A percentile compares a stretch with the other conserved stretches of the same genome.
Evolutionary conservation across 805 yeast genomes (phyloP).

Genomic region (Ogataea pignaliae): DNA sequence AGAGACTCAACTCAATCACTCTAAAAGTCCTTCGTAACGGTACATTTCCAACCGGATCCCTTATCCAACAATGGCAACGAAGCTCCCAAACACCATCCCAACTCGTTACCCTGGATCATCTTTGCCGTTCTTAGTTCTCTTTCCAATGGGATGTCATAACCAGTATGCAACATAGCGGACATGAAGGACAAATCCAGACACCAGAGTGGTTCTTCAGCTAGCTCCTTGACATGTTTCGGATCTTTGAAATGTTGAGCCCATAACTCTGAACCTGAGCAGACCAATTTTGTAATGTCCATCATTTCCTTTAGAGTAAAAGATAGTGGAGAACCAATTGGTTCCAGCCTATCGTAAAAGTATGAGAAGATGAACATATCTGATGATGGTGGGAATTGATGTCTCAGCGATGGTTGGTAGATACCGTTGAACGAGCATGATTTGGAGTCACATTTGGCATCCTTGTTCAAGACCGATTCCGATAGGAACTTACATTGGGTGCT

Average conservation of each 20-base stretch:
- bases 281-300: conserved; percentile 72
- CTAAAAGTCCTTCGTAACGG: conserved; percentile 29
- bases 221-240: conserved; percentile 60
- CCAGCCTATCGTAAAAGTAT: conserved; percentile 90
- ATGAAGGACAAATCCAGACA: conserved; percentile 90
- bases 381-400: conserved; percentile 63
- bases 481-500: conserved; percentile 83
- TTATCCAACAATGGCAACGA: conserved; percentile 82
- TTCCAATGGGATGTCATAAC: conserved; percentile 87
- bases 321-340: conserved; percentile 91
- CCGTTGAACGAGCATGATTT: conserved; percentile 96
- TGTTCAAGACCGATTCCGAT: conserved; percentile 78
- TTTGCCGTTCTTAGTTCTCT: conserved; percentile 92
- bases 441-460: conserved; percentile 68
- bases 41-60: conserved; percentile 68
- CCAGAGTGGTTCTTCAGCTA: conserved; percentile 85
- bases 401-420: conserved; percentile 91
- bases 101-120: conserved; percentile 81
- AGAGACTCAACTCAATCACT: background rate
- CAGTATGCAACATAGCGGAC: conserved; percentile 87
- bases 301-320: conserved; percentile 84
- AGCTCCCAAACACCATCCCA: conserved; percentile 99
- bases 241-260: conserved; percentile 69
- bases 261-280: conserved; percentile 75
- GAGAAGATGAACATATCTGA: conserved; percentile 89